Percentiles rank a stretch among this genome's conserved stretches.
Conservation (phyloP, 306 rosid genomes). For the Hippophae tibetana region DNA sequence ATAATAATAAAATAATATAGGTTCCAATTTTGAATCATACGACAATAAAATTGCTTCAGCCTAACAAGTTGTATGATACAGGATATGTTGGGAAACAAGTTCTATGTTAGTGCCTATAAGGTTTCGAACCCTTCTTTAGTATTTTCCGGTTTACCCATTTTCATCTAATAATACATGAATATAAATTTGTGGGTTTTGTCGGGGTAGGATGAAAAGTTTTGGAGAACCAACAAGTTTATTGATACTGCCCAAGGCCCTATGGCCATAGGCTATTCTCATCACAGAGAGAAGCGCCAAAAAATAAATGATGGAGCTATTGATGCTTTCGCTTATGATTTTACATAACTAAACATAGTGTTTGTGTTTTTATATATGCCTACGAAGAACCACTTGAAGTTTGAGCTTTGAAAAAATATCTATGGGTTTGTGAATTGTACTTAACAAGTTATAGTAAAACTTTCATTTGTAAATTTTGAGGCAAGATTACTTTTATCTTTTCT, state of each 20-base stretch:
- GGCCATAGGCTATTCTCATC: no score
- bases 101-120: conserved; percentile 81
- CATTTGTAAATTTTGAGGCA: conserved; percentile 8
- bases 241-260: no score
- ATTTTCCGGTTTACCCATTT: neutral
- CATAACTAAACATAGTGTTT: no score
- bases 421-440: neutral
- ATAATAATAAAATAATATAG: conserved; percentile 17
- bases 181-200: no score
- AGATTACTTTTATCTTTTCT: neutral
- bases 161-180: neutral
- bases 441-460: neutral
- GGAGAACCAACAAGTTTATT: no score
- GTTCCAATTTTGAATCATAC: conserved; percentile 57
- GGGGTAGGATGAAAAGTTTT: no score
- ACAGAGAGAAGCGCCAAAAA: no score
- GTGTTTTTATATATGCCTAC: no score
- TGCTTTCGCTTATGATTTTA: no score
- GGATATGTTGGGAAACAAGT: conserved; percentile 83
- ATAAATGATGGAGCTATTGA: no score
- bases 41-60: conserved; percentile 35
- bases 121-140: conserved; percentile 19
- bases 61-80: conserved; percentile 68
- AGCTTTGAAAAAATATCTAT: neutral
- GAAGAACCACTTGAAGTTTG: neutral